These are phyloP conservation scores for Saccharum officinarum DNA, from an alignment of 176 grass and related monocot genomes.

Conservation along the genomic window DNA sequence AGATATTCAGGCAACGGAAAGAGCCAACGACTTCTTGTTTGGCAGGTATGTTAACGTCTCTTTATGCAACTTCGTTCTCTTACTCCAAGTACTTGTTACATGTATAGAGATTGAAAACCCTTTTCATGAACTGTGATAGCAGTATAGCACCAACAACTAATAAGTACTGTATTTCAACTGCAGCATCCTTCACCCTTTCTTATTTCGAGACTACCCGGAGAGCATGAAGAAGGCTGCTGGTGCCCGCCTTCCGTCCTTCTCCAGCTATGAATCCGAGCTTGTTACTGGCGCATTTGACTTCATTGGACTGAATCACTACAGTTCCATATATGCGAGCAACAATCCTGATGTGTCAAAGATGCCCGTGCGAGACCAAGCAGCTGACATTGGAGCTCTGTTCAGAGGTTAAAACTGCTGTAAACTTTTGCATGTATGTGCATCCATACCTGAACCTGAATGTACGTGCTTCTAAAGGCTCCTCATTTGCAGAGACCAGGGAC, in stretches of 20 bases:
- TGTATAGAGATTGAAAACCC: neutral
- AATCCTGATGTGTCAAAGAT: conserved; percentile 14
- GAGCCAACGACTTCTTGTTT: conserved; percentile 39
- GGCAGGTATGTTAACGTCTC: conserved; percentile 37
- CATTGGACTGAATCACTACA: conserved; percentile 65
- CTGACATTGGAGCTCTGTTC: conserved; percentile 11
- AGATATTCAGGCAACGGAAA: conserved; percentile 49
- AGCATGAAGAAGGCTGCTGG: conserved; percentile 52
- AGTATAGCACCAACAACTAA: neutral
- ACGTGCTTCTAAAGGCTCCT: neutral
- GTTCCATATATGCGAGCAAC: conserved; percentile 43
- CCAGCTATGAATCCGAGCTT: conserved; percentile 39
- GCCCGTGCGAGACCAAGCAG: conserved; percentile 30
- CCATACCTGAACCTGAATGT: neutral
- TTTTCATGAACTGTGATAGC: neutral
- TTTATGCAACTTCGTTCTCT: neutral
- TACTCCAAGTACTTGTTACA: neutral
- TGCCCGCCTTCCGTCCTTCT: conserved; percentile 48
- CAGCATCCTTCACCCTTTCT: conserved; percentile 57
- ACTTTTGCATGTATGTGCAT: neutral
- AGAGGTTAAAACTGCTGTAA: conserved; percentile 12
- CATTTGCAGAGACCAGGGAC: neutral
- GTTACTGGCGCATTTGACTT: conserved; percentile 54
- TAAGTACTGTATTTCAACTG: neutral
- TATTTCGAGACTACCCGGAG: conserved; percentile 54